Evolutionary conservation across 768 basidiomycete genomes (phyloP).

Genomic region (Gelatoporia subvermispora): DNA sequence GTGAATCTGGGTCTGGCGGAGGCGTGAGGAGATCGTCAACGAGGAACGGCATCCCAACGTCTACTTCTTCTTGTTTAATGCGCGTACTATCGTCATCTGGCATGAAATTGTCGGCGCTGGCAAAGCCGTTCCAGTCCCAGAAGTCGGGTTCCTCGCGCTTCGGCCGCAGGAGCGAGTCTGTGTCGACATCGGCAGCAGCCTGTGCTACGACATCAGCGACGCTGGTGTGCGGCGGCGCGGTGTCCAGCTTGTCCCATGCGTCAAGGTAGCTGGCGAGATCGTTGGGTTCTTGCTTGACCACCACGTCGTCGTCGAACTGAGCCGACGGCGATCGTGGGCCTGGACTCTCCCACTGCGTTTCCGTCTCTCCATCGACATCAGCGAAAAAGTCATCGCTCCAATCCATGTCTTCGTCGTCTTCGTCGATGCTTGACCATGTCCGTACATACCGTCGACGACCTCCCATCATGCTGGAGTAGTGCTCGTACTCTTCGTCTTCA

Average conservation of each 20-base stretch:
- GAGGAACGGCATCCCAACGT: slow-evolving; percentile 11
- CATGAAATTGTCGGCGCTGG: slow-evolving; percentile 5
- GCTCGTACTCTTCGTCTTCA: slow-evolving; percentile 42
- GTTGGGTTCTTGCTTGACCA: slow-evolving; percentile 53
- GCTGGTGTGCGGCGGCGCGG: slow-evolving; percentile 29
- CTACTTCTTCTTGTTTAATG: slow-evolving; percentile 28
- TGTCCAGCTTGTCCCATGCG: slow-evolving; percentile 64
- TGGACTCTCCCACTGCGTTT: slow-evolving; percentile 57
- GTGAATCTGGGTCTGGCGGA: slow-evolving; percentile 6
- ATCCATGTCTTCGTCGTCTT: slow-evolving; percentile 25
- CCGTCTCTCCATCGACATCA: slow-evolving; percentile 50
- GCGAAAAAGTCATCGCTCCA: slow-evolving; percentile 37
- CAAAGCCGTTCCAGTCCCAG: slow-evolving; percentile 42
- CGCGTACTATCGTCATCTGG: slow-evolving; percentile 9
- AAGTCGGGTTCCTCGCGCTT: slow-evolving; percentile 34
- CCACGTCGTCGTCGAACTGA: slow-evolving; percentile 32
- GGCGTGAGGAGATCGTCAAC: slow-evolving; percentile 11
- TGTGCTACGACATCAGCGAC: slow-evolving; percentile 40
- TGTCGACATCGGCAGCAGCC: slow-evolving; percentile 24
- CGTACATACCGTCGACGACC: no score
- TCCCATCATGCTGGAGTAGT: slow-evolving; percentile 27
- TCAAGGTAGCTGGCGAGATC: slow-evolving; percentile 65
- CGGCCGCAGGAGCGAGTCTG: slow-evolving; percentile 32
- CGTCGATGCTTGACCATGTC: slow-evolving; percentile 2
- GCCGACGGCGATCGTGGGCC: slow-evolving; percentile 61